Percentiles rank a stretch among this genome's conserved stretches.
phyloP scores from a whole-genome alignment of 2,329 filamentous ascomycete species.

The Phoma sp. region DNA sequence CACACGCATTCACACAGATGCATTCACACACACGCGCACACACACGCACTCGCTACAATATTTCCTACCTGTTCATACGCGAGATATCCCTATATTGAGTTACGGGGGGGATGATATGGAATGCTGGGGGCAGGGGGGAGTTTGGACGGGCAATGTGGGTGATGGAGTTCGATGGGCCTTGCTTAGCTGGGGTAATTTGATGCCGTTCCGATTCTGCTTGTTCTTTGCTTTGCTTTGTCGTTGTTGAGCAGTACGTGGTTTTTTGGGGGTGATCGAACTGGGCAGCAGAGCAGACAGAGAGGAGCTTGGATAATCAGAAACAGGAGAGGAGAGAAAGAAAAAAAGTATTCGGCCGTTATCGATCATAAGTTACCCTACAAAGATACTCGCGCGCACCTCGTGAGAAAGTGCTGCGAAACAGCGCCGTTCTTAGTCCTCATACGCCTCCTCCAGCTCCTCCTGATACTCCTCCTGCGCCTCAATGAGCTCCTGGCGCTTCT shows the following conservation, averaged over 20 bases:
- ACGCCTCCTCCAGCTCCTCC: conserved; percentile 51
- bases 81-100: conserved; percentile 5
- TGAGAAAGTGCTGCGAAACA: background rate
- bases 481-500: conserved; percentile 61
- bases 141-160: background rate
- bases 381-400: too few species aligned
- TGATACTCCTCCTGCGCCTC: conserved; percentile 61
- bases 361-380: too few species aligned
- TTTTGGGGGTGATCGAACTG: background rate
- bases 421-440: conserved; percentile 22
- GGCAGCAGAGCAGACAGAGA: too few species aligned
- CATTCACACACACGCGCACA: background rate
- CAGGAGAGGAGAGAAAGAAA: background rate
- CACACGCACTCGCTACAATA: background rate
- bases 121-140: background rate
- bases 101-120: background rate
- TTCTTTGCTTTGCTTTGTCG: too few species aligned
- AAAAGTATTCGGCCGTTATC: conserved; percentile 4
- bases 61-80: conserved; percentile 11
- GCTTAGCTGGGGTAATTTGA: background rate
- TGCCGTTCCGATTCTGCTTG: conserved; percentile 3
- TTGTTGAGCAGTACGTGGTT: too few species aligned
- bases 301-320: background rate
- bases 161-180: too few species aligned
- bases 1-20: background rate